Base-by-base conservation (phyloP, 2,329 filamentous ascomycete species). In the Clarireedia hainanense region DNA sequence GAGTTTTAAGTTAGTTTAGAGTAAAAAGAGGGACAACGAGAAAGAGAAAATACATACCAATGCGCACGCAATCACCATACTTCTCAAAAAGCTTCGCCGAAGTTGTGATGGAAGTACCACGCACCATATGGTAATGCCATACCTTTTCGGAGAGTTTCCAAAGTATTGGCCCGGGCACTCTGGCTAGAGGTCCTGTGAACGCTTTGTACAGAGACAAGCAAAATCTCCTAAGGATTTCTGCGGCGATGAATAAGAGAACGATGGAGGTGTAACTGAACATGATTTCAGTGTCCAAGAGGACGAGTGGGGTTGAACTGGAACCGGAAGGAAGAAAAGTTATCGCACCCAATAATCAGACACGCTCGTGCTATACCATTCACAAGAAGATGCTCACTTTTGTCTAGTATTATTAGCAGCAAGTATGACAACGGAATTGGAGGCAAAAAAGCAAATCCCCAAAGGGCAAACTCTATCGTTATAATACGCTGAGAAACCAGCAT, bases 21-120 rank as follows among this genome's bases (percentile, higher is more conserved):
- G 2, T 34, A 6, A 20, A 6, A 42, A 20, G 39, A 20, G 3
- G 3, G 30, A 1, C 39, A 20, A 5, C 6, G 39, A 5, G 39
- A 6, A 6, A 42, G 15, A 20, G 45, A 9, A 34, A 15, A 34
- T 34, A 34, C 59, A 48, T 46, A 61, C 61, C 55, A 49, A 61
- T 50, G 45, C 59, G 49, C 15, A 63, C 58, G 2, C 61, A 55
- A 40, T 59, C 52, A 23, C 61, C 61, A 48, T 63, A 63, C 39
- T 60, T 63, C 15, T 57, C 39, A 30, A 61, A 55, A 6, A 60
- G 30, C 6, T 10, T 45, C 4, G 52, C 55, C 0, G 48, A 36
- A 17, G 43, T 26, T 37, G 56, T 59, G 51, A 60, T 58, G n/a
- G 48, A n/a, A 5, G 56, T 54, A 2, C 58, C 61, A 24, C 53